These are phyloP conservation scores for Solanum lignicaule DNA, from an alignment of 257 asterid genomes.

Conservation along the genomic window DNA sequence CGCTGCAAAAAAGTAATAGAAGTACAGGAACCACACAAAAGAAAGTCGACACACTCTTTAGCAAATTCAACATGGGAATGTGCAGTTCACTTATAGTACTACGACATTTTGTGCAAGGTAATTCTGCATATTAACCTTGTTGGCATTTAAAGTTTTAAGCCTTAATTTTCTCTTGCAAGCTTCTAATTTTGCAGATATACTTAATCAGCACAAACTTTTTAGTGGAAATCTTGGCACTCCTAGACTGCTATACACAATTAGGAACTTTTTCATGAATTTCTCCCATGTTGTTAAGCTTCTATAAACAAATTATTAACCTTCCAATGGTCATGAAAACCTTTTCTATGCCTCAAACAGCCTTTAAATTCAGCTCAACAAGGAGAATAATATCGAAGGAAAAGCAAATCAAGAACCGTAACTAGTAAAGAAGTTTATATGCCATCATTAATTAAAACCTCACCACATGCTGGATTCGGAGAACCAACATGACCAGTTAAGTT, in stretches of 20 bases:
- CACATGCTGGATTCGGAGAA: conserved; percentile 91
- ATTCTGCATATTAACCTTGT: not conserved
- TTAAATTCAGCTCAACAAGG: not conserved
- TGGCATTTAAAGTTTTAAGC: not conserved
- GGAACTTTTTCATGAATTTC: not conserved
- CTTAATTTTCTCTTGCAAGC: not conserved
- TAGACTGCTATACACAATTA: not conserved
- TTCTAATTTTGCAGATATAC: not conserved
- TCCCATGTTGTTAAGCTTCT: not conserved
- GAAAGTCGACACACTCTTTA: not conserved
- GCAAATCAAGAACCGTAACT: not conserved
- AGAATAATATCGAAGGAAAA: not conserved
- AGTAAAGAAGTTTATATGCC: not conserved
- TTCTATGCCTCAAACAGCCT: not conserved
- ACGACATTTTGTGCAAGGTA: not conserved
- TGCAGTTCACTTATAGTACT: not conserved
- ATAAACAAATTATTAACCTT: not conserved
- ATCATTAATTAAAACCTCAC: conserved; percentile 30
- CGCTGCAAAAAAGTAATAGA: not conserved
- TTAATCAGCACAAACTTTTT: not conserved
- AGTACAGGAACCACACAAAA: not conserved
- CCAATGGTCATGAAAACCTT: not conserved
- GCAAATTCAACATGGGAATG: not conserved
- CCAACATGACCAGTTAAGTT: conserved; percentile 79
- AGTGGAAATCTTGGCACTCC: not conserved